A percentile compares a stretch with the other conserved stretches of the same genome.
Evolutionary conservation across 2,329 filamentous ascomycete genomes (phyloP).

Genomic region (Sclerotinia glacialis): DNA sequence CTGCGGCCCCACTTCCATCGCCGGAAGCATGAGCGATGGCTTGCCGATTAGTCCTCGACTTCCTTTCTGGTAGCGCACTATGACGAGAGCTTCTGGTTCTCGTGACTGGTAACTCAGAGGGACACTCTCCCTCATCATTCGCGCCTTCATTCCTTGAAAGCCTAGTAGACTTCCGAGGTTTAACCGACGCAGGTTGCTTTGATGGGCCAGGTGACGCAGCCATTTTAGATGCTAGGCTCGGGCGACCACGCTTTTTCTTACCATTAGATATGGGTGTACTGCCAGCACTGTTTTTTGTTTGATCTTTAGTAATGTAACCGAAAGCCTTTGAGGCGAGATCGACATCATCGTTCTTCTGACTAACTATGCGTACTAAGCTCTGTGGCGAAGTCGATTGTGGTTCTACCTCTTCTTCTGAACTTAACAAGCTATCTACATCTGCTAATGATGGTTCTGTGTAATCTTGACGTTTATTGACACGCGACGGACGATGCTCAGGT

Average conservation of each 20-base stretch:
- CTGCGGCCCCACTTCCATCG: neutral
- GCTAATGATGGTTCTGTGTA: conserved; percentile 31
- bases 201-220: neutral
- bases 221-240: conserved; percentile 8
- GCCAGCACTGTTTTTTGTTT: neutral
- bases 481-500: conserved; percentile 28
- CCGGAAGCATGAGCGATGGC: neutral
- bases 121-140: conserved; percentile 22
- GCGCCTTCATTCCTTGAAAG: conserved; percentile 33
- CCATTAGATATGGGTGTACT: conserved; percentile 20
- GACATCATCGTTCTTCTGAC: conserved; percentile 21
- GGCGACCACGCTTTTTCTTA: conserved; percentile 25
- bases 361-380: conserved; percentile 14
- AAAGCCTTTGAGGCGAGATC: conserved; percentile 33
- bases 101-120: neutral
- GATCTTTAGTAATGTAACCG: conserved; percentile 25
- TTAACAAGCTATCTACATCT: conserved; percentile 28
- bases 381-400: neutral
- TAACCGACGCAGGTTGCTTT: conserved; percentile 25
- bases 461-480: conserved; percentile 26
- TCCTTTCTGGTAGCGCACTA: neutral
- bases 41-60: neutral
- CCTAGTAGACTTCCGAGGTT: conserved; percentile 34
- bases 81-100: conserved; percentile 8
- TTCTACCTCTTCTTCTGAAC: conserved; percentile 11